A percentile compares a stretch with the other conserved stretches of the same genome.
phyloP scores from a whole-genome alignment of 805 yeast genomes.

The Suhomyces vadensis region DNA sequence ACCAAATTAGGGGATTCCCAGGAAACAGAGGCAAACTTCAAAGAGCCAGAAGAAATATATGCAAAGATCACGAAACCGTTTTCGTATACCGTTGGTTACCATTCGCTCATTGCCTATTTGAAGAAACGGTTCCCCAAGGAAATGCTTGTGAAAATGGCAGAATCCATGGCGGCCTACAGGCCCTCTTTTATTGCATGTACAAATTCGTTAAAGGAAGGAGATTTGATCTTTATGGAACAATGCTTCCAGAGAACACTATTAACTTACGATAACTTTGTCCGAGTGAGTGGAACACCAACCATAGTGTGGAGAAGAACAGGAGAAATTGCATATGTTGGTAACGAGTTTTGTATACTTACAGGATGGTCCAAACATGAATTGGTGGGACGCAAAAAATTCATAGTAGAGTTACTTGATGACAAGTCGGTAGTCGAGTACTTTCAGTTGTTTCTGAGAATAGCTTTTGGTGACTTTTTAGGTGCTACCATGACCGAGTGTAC shows the following conservation, averaged over 20 bases:
- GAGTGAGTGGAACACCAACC: constrained; percentile 89
- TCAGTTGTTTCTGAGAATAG: constrained; percentile 77
- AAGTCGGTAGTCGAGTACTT: constrained; percentile 84
- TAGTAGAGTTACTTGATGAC: constrained; percentile 85
- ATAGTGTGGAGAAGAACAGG: constrained; percentile 96
- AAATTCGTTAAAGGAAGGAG: constrained; percentile 84
- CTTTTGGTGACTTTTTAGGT: constrained; percentile 89
- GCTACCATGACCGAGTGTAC: constrained; percentile 85
- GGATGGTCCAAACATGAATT: constrained; percentile 84
- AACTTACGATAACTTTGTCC: constrained; percentile 83
- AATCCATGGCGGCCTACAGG: constrained; percentile 84
- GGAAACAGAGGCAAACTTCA: constrained; percentile 24
- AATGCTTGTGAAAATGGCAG: constrained; percentile 78
- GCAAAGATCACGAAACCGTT: constrained; percentile 73
- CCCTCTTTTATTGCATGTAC: constrained; percentile 94
- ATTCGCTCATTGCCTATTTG: constrained; percentile 72
- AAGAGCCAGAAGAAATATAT: constrained; percentile 79
- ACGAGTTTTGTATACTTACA: constrained; percentile 85
- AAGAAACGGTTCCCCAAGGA: constrained; percentile 66
- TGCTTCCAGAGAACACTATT: constrained; percentile 89
- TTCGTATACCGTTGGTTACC: constrained; percentile 89
- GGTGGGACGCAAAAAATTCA: constrained; percentile 61
- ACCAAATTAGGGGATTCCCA: constrained; percentile 17
- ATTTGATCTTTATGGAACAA: constrained; percentile 92
- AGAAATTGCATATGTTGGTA: constrained; percentile 92